Evolutionary conservation across 805 yeast genomes (phyloP), one percentile per base, ranked within the genome.

Genomic region (Ogataea trehalophila): DNA sequence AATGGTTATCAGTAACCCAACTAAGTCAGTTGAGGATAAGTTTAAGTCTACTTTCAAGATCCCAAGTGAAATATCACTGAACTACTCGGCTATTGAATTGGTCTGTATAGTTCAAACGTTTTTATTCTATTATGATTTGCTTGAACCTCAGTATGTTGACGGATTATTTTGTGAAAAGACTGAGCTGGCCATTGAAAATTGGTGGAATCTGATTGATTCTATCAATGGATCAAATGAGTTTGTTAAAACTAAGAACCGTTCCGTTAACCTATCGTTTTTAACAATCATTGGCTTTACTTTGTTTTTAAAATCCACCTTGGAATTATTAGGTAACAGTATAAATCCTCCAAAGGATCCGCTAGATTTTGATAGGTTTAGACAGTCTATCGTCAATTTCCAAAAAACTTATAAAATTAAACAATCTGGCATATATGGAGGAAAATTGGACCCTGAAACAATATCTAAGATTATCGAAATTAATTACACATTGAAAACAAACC

Each of bases 121-220:
- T 37, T 72, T 92, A 22, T 85, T 79, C 57, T 91, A 90, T 64
- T 91, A 86, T 65, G 86, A 82, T 47, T 65, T 89, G 38, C 71
- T 89, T 14, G 84, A 81, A 43, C 81, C 87, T 0, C 68, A 68
- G 33, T 80, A 76, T 53, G 87, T 87, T 47, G 97, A 94, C 66
- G 98, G 99, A 0, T 68, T 92, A 15, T 68, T 90, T 2, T 92
- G 98, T 63, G 78, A 80, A 48, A 74, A 76, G 47, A 92, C 99
- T 0, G 84, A 83, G 51, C 73, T 67, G 20, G 95, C 95, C 0
- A 75, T 89, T 22, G 58, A 64, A 2, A 71, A 74, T 40, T 92
- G 98, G 97, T 92, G 98, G 97, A 73, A 72, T 35, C 62, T 79
- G 34, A 47, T 63, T 2, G 23, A 37, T 0, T 52, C 51, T 6